A percentile compares a stretch with the other conserved stretches of the same genome.
Evolutionary conservation across 306 rosid species (phyloP).

Genomic region (Cucumis cinereus): DNA sequence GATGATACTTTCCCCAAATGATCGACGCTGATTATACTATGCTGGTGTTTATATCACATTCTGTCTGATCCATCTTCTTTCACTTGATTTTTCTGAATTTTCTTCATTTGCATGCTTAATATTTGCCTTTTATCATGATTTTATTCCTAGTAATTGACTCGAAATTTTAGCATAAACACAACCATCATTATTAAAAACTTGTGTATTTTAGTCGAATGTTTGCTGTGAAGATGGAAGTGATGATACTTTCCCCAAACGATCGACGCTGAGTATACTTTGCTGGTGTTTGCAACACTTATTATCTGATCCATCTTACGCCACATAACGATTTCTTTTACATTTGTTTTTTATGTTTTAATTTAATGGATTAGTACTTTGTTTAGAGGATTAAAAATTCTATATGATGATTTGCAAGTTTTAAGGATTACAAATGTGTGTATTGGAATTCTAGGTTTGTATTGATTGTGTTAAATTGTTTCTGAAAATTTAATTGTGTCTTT

Average conservation of each 20-base stretch:
- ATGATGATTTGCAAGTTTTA: no score
- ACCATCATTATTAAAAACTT: no score
- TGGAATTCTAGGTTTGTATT: no score
- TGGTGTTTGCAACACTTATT: background rate
- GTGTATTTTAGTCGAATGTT: background rate
- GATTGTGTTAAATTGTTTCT: no score
- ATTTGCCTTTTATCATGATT: no score
- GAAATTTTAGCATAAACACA: background rate
- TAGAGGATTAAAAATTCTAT: no score
- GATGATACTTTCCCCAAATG: slow-evolving; percentile 10
- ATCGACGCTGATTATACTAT: slow-evolving; percentile 6
- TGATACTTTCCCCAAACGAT: slow-evolving; percentile 7
- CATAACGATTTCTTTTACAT: no score
- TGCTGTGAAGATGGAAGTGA: background rate
- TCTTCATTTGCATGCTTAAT: no score
- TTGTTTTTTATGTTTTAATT: no score
- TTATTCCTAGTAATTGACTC: background rate
- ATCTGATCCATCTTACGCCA: background rate
- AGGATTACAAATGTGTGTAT: no score
- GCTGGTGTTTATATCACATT: background rate
- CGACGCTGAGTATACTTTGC: slow-evolving; percentile 1
- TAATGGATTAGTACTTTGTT: no score
- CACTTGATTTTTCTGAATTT: background rate
- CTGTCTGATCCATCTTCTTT: background rate
- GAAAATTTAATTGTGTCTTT: no score